Conservation (phyloP, 371 early-diverging fungal species). For the Mucor lusitanicus region DNA sequence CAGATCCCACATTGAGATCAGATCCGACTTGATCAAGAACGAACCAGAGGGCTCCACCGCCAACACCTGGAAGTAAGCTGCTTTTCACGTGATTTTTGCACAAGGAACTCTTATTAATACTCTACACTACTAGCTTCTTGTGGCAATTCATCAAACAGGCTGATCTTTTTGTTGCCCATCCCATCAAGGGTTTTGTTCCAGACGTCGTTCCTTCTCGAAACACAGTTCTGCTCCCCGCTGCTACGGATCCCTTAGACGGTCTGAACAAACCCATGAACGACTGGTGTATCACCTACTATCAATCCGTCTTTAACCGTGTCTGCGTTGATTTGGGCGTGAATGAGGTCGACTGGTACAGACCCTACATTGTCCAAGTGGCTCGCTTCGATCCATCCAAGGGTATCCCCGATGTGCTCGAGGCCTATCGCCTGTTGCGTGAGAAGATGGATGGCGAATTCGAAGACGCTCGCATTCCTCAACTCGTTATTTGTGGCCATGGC, state of each 20-base stretch:
- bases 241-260: constrained; percentile 77
- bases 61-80: constrained; percentile 63
- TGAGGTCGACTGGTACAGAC: constrained; percentile 61
- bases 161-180: constrained; percentile 82
- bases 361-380: constrained; percentile 86
- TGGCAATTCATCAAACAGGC: constrained; percentile 74
- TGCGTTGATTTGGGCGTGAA: constrained; percentile 71
- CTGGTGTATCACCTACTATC: constrained; percentile 66
- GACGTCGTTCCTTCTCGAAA: constrained; percentile 63
- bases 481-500: constrained; percentile 84
- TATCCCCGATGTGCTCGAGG: constrained; percentile 77
- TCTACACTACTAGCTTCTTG: constrained; percentile 50
- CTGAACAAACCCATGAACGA: constrained; percentile 68
- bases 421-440: constrained; percentile 67
- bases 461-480: constrained; percentile 60
- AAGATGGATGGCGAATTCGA: constrained; percentile 46
- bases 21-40: constrained; percentile 68
- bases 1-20: constrained; percentile 87
- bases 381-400: constrained; percentile 94
- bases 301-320: constrained; percentile 76
- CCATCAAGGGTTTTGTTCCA: constrained; percentile 75
- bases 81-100: not conserved
- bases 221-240: constrained; percentile 74
- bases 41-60: constrained; percentile 60
- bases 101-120: not conserved